Percentiles rank a stretch among this genome's conserved stretches.
Evolutionary conservation across 768 basidiomycete species (phyloP).

Genomic region (Trametes gibbosa): DNA sequence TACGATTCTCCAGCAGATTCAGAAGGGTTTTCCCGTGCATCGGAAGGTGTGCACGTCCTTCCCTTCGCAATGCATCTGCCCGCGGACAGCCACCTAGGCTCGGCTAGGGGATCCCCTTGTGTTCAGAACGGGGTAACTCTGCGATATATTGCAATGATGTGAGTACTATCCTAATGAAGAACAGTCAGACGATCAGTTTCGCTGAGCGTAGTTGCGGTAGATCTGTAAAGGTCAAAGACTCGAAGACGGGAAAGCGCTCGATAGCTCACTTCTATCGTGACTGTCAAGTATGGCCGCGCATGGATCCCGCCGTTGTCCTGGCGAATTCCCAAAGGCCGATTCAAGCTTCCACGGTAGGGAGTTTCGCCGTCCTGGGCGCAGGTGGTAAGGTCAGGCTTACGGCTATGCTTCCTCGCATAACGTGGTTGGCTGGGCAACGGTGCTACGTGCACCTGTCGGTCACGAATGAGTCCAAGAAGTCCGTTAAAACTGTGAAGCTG

Average conservation of each 20-base stretch:
- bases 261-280: constrained; percentile 89
- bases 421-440: constrained; percentile 82
- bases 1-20: constrained; percentile 46
- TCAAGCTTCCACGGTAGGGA: constrained; percentile 51
- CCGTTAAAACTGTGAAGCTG: constrained; percentile 62
- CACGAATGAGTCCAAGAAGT: constrained; percentile 64
- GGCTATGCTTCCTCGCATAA: constrained; percentile 63
- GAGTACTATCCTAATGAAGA: constrained; percentile 30
- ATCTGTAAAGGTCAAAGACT: constrained; percentile 73
- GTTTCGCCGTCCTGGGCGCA: constrained; percentile 59
- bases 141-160: constrained; percentile 81
- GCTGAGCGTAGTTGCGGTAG: constrained; percentile 33
- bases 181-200: not conserved
- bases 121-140: constrained; percentile 60
- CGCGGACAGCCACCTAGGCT: constrained; percentile 47
- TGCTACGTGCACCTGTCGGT: constrained; percentile 67
- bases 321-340: constrained; percentile 59
- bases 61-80: constrained; percentile 75
- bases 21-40: constrained; percentile 62
- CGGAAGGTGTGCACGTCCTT: constrained; percentile 64
- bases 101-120: constrained; percentile 55
- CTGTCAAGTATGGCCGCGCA: constrained; percentile 75
- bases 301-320: constrained; percentile 61
- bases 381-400: constrained; percentile 53
- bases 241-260: constrained; percentile 55